phyloP scores from a whole-genome alignment of 2,329 filamentous ascomycete genomes.

The Pestalotiopsis sp. region DNA sequence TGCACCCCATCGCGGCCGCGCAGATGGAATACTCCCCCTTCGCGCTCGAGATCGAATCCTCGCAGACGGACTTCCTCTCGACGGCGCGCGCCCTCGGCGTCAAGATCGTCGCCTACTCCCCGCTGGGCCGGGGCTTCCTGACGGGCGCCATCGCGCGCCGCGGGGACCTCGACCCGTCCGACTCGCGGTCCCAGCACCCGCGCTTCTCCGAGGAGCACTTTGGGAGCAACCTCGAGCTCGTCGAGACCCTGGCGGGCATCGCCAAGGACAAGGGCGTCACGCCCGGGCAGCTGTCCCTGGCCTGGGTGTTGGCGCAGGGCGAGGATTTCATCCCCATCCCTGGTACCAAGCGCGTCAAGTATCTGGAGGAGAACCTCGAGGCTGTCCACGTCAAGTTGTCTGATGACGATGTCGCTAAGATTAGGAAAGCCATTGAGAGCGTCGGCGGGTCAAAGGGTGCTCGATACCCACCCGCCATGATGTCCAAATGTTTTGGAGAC shows the following conservation, averaged over 20 bases:
- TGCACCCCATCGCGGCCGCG: conserved; percentile 48
- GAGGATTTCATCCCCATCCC: conserved; percentile 38
- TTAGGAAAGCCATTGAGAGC: conserved; percentile 36
- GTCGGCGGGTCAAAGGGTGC: conserved; percentile 14
- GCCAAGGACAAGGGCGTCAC: conserved; percentile 38
- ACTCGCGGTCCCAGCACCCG: conserved; percentile 39
- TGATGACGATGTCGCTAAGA: conserved; percentile 34
- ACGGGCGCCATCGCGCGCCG: conserved; percentile 35
- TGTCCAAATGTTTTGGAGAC: conserved; percentile 13
- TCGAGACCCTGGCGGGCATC: conserved; percentile 24
- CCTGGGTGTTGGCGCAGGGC: conserved; percentile 52
- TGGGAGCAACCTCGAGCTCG: conserved; percentile 42
- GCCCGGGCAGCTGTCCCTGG: conserved; percentile 51
- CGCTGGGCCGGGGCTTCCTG: conserved; percentile 24
- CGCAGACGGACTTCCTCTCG: conserved; percentile 44
- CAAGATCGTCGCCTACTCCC: conserved; percentile 54
- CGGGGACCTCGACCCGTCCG: conserved; percentile 41
- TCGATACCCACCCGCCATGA: conserved; percentile 11
- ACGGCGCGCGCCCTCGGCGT: conserved; percentile 55
- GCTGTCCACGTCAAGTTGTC: conserved; percentile 32
- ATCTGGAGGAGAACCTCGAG: conserved; percentile 33
- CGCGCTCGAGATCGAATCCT: conserved; percentile 57
- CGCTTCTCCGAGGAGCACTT: conserved; percentile 49
- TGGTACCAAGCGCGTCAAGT: conserved; percentile 32
- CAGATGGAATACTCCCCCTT: conserved; percentile 56